Evolutionary conservation across 2,329 filamentous ascomycete species (phyloP), one percentile per base, ranked within the genome.

Genomic region (Dothidotthia symphoricarpi): DNA sequence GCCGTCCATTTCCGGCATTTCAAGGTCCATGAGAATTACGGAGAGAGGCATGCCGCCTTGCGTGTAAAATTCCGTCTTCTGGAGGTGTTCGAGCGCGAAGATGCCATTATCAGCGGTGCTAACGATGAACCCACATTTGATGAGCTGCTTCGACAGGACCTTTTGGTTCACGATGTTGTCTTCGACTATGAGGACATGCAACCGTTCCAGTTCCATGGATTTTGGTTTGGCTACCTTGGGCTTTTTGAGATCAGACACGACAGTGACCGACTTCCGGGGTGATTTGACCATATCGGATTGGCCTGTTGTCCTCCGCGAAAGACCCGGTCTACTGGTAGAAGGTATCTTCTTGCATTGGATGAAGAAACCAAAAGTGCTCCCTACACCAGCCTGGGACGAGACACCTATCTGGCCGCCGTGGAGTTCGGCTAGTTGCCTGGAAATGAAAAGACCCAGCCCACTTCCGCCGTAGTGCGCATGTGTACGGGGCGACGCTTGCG

Each of bases 1-100:
- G 2, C 65, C 65, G 34, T 67, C 57, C 65, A 68, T 68, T 24
- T 64, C 54, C 2, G 65, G 65, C 65, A 68, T 68, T 25, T 68
- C 65, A 12, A 61, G 50, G 31, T 68, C 65, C 53, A 66, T 61
- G 5, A 67, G 55, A 15, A 67, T 51, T 11, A 67, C 41, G 1
- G 55, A 54, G 7, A 67, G 49, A 1, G 56, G 57, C 1, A 43
- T 30, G 8, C 48, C 51, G 19, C 38, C 15, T 2, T 44, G 33
- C 3, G 9, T 16, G 26, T 45, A 44, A 16, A 55, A 55, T 3
- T 14, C 25, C 6, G 57, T 58, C 14, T 44, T 56, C 5, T 37
- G 33, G 4, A 66, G 45, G 9, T 57, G 43, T 3, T 51, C 32
- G 11, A 68, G 52, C 4, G 59, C 59, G 17, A 58, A 48, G n/a